A percentile compares a stretch with the other conserved stretches of the same genome.
These are phyloP conservation scores for Scytalidium lignicola DNA, from an alignment of 2,329 filamentous ascomycete species.

Conservation along the genomic window DNA sequence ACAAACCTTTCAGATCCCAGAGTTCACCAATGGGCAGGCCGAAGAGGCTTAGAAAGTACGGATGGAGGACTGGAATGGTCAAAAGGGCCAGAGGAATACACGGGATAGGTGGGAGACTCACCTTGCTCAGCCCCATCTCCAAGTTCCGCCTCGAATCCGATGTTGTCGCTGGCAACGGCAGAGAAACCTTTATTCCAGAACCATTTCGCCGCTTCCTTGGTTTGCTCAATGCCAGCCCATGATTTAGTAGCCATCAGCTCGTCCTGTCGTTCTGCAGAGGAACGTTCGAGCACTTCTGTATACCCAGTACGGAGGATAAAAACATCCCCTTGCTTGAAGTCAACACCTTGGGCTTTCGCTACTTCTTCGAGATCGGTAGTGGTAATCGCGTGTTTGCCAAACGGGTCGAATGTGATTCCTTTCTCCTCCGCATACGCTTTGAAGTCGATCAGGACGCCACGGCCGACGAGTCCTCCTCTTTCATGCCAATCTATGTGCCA, in stretches of 20 bases:
- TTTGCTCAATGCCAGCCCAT: conserved; percentile 40
- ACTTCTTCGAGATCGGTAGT: conserved; percentile 35
- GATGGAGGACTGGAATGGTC: conserved; percentile 30
- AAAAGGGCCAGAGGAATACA: too few species aligned
- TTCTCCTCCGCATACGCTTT: conserved; percentile 33
- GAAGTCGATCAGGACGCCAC: conserved; percentile 47
- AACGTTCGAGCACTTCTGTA: conserved; percentile 15
- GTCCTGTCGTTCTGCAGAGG: conserved; percentile 43
- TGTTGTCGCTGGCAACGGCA: conserved; percentile 36
- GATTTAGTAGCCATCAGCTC: conserved; percentile 63
- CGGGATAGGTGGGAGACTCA: too few species aligned
- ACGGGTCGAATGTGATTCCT: conserved; percentile 25
- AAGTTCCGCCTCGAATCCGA: conserved; percentile 28
- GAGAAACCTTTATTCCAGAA: conserved; percentile 31
- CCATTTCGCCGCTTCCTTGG: conserved; percentile 32
- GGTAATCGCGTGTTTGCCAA: conserved; percentile 1
- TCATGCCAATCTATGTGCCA: conserved; percentile 33
- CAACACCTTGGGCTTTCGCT: conserved; percentile 1
- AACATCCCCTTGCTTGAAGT: conserved; percentile 24
- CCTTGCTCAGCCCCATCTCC: conserved; percentile 32
- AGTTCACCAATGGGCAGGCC: conserved; percentile 17
- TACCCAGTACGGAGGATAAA: conserved; percentile 31
- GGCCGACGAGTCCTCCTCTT: conserved; percentile 47
- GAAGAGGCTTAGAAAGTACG: conserved; percentile 11
- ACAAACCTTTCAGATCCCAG: conserved; percentile 37